phyloP scores from a whole-genome alignment of 495 filamentous ascomycete genomes.

The Elaphomyces granulatus region DNA sequence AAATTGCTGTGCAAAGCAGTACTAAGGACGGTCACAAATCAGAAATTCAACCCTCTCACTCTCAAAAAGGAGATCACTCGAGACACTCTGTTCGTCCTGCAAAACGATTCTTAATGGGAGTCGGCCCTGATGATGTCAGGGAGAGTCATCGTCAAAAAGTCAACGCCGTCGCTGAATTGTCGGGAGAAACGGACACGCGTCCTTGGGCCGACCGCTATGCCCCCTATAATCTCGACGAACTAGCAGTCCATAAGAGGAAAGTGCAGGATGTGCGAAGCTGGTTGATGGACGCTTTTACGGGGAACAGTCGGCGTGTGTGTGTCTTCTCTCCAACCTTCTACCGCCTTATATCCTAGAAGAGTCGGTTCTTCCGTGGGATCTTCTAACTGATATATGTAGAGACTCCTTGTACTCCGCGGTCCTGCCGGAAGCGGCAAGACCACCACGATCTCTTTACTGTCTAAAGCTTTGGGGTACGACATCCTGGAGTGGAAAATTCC shows the following conservation, averaged over 20 bases:
- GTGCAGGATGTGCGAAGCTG: constrained; percentile 72
- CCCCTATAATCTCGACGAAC: constrained; percentile 57
- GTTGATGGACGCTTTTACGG: constrained; percentile 58
- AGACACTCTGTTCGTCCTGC: constrained; percentile 1
- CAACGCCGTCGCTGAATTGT: constrained; percentile 3
- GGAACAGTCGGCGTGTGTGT: constrained; percentile 32
- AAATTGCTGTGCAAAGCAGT: not conserved
- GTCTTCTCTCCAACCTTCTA: not conserved
- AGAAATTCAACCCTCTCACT: no score
- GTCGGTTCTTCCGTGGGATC: no score
- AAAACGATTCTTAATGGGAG: constrained; percentile 18
- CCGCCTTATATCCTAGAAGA: no score
- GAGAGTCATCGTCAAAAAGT: not conserved
- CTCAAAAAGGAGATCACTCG: not conserved
- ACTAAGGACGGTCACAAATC: no score
- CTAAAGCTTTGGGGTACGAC: constrained; percentile 53
- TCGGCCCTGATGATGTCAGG: not conserved
- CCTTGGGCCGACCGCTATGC: constrained; percentile 84
- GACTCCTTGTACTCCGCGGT: constrained; percentile 72
- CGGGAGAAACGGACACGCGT: constrained; percentile 11
- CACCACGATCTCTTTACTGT: constrained; percentile 62
- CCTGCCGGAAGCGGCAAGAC: constrained; percentile 92
- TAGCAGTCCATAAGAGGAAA: constrained; percentile 89
- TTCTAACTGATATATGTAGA: constrained; percentile 29
- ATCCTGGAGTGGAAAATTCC: constrained; percentile 90